A percentile compares a stretch with the other conserved stretches of the same genome.
These are phyloP conservation scores for Phanerodontia chrysosporium DNA, from an alignment of 768 basidiomycete species.

Conservation along the genomic window DNA sequence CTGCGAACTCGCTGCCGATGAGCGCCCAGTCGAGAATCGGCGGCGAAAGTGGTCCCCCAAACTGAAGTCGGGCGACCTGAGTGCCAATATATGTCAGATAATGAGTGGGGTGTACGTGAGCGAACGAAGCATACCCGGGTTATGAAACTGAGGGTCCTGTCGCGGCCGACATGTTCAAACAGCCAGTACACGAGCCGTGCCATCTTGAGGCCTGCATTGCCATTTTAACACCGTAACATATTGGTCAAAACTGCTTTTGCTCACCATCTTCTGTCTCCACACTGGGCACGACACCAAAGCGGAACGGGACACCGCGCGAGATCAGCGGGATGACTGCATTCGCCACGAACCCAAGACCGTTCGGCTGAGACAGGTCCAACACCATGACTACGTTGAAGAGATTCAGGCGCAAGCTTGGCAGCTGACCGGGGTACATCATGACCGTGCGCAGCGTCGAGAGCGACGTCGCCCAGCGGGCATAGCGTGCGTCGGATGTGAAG, in stretches of 20 bases:
- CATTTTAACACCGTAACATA: background rate
- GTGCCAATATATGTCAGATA: no score
- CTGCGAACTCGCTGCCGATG: slow-evolving; percentile 36
- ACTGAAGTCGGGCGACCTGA: slow-evolving; percentile 38
- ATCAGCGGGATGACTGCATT: slow-evolving; percentile 68
- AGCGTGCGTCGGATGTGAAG: slow-evolving; percentile 77
- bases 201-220: slow-evolving; percentile 52
- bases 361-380: slow-evolving; percentile 69
- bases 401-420: slow-evolving; percentile 72
- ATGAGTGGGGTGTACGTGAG: background rate
- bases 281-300: slow-evolving; percentile 84
- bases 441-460: slow-evolving; percentile 13
- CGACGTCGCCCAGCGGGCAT: slow-evolving; percentile 18
- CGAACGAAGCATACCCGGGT: slow-evolving; percentile 36
- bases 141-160: slow-evolving; percentile 59
- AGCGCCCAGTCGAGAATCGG: slow-evolving; percentile 39
- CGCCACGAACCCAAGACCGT: slow-evolving; percentile 58
- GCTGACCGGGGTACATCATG: slow-evolving; percentile 65
- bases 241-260: slow-evolving; percentile 1
- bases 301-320: slow-evolving; percentile 64
- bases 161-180: slow-evolving; percentile 56
- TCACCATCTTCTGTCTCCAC: slow-evolving; percentile 45
- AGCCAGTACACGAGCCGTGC: slow-evolving; percentile 70
- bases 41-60: slow-evolving; percentile 26
- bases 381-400: slow-evolving; percentile 80